A percentile compares a stretch with the other conserved stretches of the same genome.
phyloP scores from a whole-genome alignment of 2,329 filamentous ascomycete genomes.

The Endocalyx cinctus region DNA sequence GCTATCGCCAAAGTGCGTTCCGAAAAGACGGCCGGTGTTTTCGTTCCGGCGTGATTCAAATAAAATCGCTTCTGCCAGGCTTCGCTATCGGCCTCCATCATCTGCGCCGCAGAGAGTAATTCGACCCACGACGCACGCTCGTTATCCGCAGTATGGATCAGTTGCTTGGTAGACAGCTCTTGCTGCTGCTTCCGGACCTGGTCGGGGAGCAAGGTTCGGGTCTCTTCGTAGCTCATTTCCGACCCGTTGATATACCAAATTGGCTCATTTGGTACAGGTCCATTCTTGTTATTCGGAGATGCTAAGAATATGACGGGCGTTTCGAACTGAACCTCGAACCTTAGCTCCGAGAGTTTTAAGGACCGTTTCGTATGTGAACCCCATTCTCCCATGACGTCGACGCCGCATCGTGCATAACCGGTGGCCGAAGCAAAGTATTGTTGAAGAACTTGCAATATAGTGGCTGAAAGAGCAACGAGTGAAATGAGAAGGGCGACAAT shows the following conservation, averaged over 20 bases:
- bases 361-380: constrained; percentile 9
- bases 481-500: constrained; percentile 17
- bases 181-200: constrained; percentile 5
- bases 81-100: constrained; percentile 24
- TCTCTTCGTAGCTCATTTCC: constrained; percentile 12
- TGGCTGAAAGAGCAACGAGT: constrained; percentile 9
- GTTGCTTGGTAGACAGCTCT: constrained; percentile 5
- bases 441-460: constrained; percentile 14
- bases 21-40: not conserved
- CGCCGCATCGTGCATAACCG: constrained; percentile 6
- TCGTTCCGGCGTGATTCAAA: not conserved
- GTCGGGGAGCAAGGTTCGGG: constrained; percentile 6
- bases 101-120: constrained; percentile 26
- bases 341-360: constrained; percentile 14
- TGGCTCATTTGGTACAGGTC: constrained; percentile 9
- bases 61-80: constrained; percentile 17
- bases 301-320: constrained; percentile 18
- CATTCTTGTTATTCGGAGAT: constrained; percentile 10
- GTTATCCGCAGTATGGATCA: constrained; percentile 31
- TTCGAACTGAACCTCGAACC: constrained; percentile 20
- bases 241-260: constrained; percentile 16
- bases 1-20: constrained; percentile 14
- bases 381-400: constrained; percentile 18
- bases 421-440: constrained; percentile 12
- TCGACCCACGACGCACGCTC: constrained; percentile 32